Evolutionary conservation across 345 rosid genomes (phyloP).

Genomic region (Corchorus olitorius): DNA sequence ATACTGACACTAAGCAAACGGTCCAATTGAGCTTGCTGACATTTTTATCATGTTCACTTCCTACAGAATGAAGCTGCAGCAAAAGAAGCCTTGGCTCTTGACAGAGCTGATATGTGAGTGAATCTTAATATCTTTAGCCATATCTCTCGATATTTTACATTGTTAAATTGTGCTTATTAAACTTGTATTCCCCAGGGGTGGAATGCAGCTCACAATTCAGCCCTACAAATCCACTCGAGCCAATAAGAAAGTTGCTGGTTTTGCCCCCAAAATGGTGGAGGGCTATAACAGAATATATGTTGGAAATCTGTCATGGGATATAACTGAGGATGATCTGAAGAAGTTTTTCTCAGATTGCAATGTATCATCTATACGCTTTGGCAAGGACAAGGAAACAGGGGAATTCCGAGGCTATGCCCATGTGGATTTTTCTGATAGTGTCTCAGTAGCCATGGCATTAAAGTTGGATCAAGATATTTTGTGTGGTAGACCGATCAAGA

Average conservation of each 20-base stretch:
- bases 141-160: conserved; percentile 11
- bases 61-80: conserved; percentile 19
- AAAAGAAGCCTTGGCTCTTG: conserved; percentile 22
- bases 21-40: conserved; percentile 2
- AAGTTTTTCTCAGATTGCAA: conserved; percentile 75
- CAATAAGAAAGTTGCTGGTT: conserved; percentile 44
- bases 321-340: conserved; percentile 70
- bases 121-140: conserved; percentile 2
- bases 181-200: conserved; percentile 62
- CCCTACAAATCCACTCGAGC: conserved; percentile 57
- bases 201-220: conserved; percentile 78
- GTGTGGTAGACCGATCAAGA: conserved; percentile 80
- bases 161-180: conserved; percentile 16
- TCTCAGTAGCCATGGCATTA: conserved; percentile 63
- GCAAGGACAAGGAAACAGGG: conserved; percentile 77
- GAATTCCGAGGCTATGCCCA: conserved; percentile 89
- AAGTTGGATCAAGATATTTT: conserved; percentile 78
- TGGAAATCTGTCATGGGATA: conserved; percentile 90
- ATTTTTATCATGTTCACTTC: background rate
- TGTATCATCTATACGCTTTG: conserved; percentile 71
- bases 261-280: conserved; percentile 62
- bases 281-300: conserved; percentile 87
- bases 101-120: conserved; percentile 17
- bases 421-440: conserved; percentile 72
- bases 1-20: background rate